Base-by-base conservation (phyloP, 2,329 filamentous ascomycete species). In the Thermochaetoides dissita region DNA sequence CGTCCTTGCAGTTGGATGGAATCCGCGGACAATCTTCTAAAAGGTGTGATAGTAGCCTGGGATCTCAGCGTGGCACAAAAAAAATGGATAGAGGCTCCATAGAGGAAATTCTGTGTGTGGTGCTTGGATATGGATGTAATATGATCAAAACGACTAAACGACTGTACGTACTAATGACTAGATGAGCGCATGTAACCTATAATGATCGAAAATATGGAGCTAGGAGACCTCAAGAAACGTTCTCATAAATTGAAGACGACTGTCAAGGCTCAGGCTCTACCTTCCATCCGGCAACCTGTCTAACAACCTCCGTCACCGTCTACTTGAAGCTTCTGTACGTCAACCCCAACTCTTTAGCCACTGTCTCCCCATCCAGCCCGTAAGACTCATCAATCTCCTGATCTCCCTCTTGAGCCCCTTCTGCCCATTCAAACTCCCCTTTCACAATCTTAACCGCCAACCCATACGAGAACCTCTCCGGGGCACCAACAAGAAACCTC, bases 401-500 rank as follows among this genome's bases (percentile, higher is more conserved):
- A 6, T 62, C 56, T 37, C 62, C 62, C 28, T 28, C 32, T 8
- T n/a, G 17, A 12, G 12, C 30, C 28, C 30, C 30, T 8, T 17
- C 37, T 1, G 61, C 55, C 55, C 60, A 61, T 0, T 54, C 49
- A 47, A 72, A 70, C 28, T 57, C 54, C 2, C 60, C 57, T 1
- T 48, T 49, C 29, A 71, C 63, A 30, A 71, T 63, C 8, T 61
- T 53, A 0, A 64, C 63, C 0, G 64, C 68, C 9, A 64, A 43
- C 0, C 57, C 62, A 47, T 70, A 71, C 0, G 64, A 65, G 42
- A 71, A 72, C 6, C 57, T 55, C 47, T 71, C 63, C 0, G 63
- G 59, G 0, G 63, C 58, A 1, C 60, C 59, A 61, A 57, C 1
- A 60, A 55, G 44, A 5, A 60, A 71, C 36, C 68, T 51, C 47